Evolutionary conservation across 306 rosid species (phyloP), one percentile per base, ranked within the genome.

Genomic region (Cucumis melo): DNA sequence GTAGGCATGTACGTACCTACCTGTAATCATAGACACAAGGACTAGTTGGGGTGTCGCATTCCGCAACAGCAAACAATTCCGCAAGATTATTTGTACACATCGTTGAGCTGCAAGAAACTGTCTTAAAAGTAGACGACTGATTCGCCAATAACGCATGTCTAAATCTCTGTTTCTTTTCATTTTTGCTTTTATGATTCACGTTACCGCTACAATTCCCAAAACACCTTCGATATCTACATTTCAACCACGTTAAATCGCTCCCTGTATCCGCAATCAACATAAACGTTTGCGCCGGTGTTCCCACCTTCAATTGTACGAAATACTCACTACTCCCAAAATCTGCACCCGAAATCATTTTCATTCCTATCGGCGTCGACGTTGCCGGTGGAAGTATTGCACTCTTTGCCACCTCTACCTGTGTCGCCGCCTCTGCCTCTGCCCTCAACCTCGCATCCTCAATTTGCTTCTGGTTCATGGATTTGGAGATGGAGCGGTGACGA

Each of bases 211-310:
- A 41, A 3, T 72, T 24, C 7, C 76, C 76, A 0, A 15, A 0
- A n/a, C 85, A 64, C 42, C 87, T 74, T 3, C 76, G 17, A 5
- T 81, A 55, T 32, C 65, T 73, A 34, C 91, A 89, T 2, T 87
- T 87, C 60, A 89, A 38, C 98, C 98, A 94, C 1, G 93, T 90
- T 56, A 94, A 78, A 14, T 94, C 97, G 56, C 91, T 92, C 1
- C 91, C 98, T 0, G 97, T 85, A n/a, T 92, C 95, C 0, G 86
- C 97, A 19, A 84, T 72, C 62, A 94, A 60, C 89, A 87, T 55
- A 57, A 90, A 82, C 0, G 3, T 80, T 80, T 90, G 93, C 0
- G 77, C 70, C 0, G 98, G 97, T 5, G 89, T 83, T 6, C 98
- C 98, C 1, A 94, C 84, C 61, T 74, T 75, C 3, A 94, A 83